Base-by-base conservation (phyloP, 2,329 filamentous ascomycete species). In the Pleomassaria siparia region DNA sequence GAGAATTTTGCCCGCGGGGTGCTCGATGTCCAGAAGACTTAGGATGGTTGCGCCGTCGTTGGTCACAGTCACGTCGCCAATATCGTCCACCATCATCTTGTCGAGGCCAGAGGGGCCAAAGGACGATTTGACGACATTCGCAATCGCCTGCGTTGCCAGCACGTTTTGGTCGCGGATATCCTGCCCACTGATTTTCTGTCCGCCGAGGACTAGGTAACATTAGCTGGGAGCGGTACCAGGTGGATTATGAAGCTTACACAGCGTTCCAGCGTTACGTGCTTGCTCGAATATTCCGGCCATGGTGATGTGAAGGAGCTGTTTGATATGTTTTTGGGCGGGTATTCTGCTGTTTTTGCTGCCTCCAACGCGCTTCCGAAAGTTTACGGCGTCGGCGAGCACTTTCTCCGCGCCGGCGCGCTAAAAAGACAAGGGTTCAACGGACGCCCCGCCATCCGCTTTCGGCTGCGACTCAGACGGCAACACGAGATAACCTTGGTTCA, bases 61-160 rank as follows among this genome's bases (percentile, higher is more conserved):
- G 59, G 94, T 99, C 49, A 99, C 94, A 51, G 94, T 99, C 50
- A 99, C 94, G 78, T 99, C 94, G 69, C 94, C 94, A 72, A 99
- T 97, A 72, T 99, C 94, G 76, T 99, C 94, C 64, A 99, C 94
- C 94, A 99, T 97, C 94, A 99, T 99, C 83, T 99, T 99, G 73
- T 99, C 94, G 59, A 99, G 82, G 40, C 94, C 94, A 54, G 90
- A 96, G 43, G 94, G 94, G 46, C 94, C 94, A 70, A 99, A 99
- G 13, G 94, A 99, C 74, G 89, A 96, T 80, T 96, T 97, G 73
- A 99, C 91, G 50, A 99, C 91, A 84, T 97, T 99, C 65, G 94
- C 88, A 67, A 99, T 97, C 50, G 92, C 91, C 73, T 96, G 91
- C 37, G 94, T 97, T 60, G 94, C 94, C 60, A 91, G 84, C 40